Evolutionary conservation across 306 rosid genomes (phyloP).

Genomic region (barrel medic (Medicago truncatula)): DNA sequence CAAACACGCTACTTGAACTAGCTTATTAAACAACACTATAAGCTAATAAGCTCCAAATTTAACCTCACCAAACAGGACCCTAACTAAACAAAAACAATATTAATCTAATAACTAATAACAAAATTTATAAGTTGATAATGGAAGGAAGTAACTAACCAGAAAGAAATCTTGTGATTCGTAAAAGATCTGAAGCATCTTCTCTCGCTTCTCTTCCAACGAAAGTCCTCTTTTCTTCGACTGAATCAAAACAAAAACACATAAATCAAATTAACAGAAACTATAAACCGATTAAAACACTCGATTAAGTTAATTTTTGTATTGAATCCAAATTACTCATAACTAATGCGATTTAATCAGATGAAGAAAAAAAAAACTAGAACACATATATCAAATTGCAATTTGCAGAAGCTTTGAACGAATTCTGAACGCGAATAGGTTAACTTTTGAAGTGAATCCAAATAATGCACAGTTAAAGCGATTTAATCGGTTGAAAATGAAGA

Average conservation of each 20-base stretch:
- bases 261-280: neutral
- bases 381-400: conserved; percentile 11
- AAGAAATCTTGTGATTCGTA: conserved; percentile 88
- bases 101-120: neutral
- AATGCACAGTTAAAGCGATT: neutral
- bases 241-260: conserved; percentile 16
- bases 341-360: neutral
- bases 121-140: neutral
- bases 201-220: conserved; percentile 97
- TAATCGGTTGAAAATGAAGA: neutral
- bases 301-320: neutral
- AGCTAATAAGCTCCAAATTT: too few species aligned
- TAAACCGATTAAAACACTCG: neutral
- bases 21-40: too few species aligned
- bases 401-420: neutral
- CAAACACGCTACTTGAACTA: too few species aligned
- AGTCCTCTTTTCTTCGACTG: conserved; percentile 98
- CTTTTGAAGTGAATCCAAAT: neutral
- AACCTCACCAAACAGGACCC: too few species aligned
- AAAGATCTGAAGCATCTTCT: conserved; percentile 94
- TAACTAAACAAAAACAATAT: neutral
- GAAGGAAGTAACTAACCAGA: conserved; percentile 57
- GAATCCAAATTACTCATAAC: neutral
- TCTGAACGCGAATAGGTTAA: neutral
- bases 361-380: conserved; percentile 10